A percentile compares a stretch with the other conserved stretches of the same genome.
These are phyloP conservation scores for Rhamnella rubrinervis DNA, from an alignment of 331 rosid genomes.

Conservation along the genomic window DNA sequence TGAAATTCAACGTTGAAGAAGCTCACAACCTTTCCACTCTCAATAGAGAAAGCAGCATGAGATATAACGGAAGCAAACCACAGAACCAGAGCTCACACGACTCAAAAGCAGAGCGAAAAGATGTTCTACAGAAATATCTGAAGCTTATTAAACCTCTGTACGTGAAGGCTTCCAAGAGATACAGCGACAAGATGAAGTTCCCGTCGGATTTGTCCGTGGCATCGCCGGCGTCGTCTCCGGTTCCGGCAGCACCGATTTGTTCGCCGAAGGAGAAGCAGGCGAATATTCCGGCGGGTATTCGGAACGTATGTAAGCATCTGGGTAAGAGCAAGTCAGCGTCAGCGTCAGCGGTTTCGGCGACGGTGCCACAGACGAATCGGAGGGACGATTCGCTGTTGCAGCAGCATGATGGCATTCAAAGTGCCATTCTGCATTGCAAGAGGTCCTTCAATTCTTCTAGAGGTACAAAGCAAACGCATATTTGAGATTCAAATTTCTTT, in stretches of 20 bases:
- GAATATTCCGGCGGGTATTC: constrained; percentile 47
- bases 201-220: constrained; percentile 25
- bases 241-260: constrained; percentile 24
- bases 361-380: constrained; percentile 48
- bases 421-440: constrained; percentile 95
- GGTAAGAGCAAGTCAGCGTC: constrained; percentile 75
- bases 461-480: constrained; percentile 37
- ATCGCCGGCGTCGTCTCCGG: constrained; percentile 49
- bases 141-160: constrained; percentile 77
- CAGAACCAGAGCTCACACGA: constrained; percentile 25
- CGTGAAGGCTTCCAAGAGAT: constrained; percentile 53
- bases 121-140: constrained; percentile 59
- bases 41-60: constrained; percentile 47
- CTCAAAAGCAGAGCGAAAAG: constrained; percentile 56
- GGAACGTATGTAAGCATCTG: constrained; percentile 51
- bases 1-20: constrained; percentile 28
- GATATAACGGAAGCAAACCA: constrained; percentile 30
- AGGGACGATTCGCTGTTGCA: constrained; percentile 69
- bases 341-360: constrained; percentile 27
- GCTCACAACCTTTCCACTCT: constrained; percentile 32
- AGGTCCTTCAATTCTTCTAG: constrained; percentile 60
- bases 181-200: constrained; percentile 32
- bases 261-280: constrained; percentile 40
- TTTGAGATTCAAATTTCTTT: background rate
- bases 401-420: constrained; percentile 84